These are phyloP conservation scores for Lachnellula suecica DNA, from an alignment of 2,329 filamentous ascomycete species.

Conservation along the genomic window DNA sequence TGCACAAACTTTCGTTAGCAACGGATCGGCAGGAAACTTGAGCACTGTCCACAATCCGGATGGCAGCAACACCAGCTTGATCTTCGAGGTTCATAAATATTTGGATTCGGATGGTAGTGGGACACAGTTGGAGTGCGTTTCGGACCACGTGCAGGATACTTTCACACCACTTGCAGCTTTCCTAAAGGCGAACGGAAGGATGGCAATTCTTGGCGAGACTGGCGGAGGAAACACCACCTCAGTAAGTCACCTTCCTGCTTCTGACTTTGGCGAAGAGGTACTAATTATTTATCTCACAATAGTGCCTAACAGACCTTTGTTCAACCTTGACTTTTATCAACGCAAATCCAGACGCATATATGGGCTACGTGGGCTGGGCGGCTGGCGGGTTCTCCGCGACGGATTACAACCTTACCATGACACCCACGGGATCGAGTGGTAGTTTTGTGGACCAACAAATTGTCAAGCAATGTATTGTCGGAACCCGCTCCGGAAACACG, in stretches of 20 bases:
- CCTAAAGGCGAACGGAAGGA: constrained; percentile 1
- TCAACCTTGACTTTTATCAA: constrained; percentile 21
- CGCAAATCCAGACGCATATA: constrained; percentile 36
- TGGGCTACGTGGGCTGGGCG: constrained; percentile 39
- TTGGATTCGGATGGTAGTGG: constrained; percentile 58
- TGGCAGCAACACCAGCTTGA: constrained; percentile 52
- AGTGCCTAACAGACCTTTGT: constrained; percentile 21
- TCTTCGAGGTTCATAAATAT: constrained; percentile 63
- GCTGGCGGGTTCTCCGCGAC: constrained; percentile 28
- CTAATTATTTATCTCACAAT: neutral
- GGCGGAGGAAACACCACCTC: constrained; percentile 39
- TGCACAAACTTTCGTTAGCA: constrained; percentile 48
- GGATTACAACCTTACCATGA: constrained; percentile 6
- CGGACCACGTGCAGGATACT: constrained; percentile 47
- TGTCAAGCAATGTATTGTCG: constrained; percentile 20
- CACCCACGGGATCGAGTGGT: constrained; percentile 12
- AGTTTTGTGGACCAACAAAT: constrained; percentile 20
- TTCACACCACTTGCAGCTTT: constrained; percentile 48
- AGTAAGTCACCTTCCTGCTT: neutral
- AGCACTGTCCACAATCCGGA: constrained; percentile 57
- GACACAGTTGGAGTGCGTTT: constrained; percentile 49
- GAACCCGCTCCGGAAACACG: constrained; percentile 7
- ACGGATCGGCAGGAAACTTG: constrained; percentile 51
- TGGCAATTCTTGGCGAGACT: constrained; percentile 39
- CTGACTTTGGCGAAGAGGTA: neutral